These are phyloP conservation scores for Pontederia crassipes DNA, from an alignment of 176 grass and related monocot species.

Conservation along the genomic window DNA sequence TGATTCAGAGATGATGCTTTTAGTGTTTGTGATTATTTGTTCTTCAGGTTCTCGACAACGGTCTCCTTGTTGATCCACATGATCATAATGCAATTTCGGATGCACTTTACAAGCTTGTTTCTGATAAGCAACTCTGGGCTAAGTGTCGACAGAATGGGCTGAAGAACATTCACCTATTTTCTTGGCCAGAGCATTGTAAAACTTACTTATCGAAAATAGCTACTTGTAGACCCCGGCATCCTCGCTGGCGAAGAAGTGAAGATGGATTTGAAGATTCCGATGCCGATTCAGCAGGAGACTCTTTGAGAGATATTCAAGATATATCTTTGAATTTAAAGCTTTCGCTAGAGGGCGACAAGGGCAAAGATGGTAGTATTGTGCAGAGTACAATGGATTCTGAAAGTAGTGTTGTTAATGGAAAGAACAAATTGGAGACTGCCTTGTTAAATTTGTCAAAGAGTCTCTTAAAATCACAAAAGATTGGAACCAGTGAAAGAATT, in stretches of 20 bases:
- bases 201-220: slow-evolving; percentile 37
- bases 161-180: slow-evolving; percentile 51
- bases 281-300: slow-evolving; percentile 37
- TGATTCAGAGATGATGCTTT: not conserved
- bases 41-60: slow-evolving; percentile 42
- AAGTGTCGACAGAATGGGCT: slow-evolving; percentile 41
- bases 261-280: slow-evolving; percentile 32
- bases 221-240: slow-evolving; percentile 39
- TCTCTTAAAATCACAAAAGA: slow-evolving; percentile 10
- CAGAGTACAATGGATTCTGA: not conserved
- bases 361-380: slow-evolving; percentile 12
- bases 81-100: slow-evolving; percentile 42
- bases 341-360: slow-evolving; percentile 40
- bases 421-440: slow-evolving; percentile 26
- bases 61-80: slow-evolving; percentile 45
- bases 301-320: slow-evolving; percentile 40
- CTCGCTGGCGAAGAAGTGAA: slow-evolving; percentile 37
- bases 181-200: slow-evolving; percentile 51
- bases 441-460: slow-evolving; percentile 24
- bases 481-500: slow-evolving; percentile 16
- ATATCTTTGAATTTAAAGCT: slow-evolving; percentile 46
- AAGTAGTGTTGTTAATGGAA: slow-evolving; percentile 11
- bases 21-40: slow-evolving; percentile 8
- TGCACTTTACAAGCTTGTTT: slow-evolving; percentile 55
- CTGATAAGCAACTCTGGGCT: slow-evolving; percentile 48